phyloP scores from a whole-genome alignment of 805 yeast species.

The Metschnikowia bowlesiae region DNA sequence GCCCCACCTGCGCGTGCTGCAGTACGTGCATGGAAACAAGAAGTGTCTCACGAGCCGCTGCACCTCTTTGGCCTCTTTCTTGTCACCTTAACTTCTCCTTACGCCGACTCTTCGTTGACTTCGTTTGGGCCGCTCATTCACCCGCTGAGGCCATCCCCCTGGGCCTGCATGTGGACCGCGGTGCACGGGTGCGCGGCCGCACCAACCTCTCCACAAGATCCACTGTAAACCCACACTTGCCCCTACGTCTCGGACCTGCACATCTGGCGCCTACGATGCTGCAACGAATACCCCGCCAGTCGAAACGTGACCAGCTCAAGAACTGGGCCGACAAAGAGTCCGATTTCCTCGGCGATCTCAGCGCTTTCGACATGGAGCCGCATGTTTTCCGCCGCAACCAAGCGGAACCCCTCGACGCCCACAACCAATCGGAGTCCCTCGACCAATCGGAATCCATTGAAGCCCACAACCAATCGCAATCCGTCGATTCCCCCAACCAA shows the following conservation, averaged over 20 bases:
- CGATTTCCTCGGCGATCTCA: conserved; percentile 7
- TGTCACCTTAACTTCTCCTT: no score
- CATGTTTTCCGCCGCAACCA: background rate
- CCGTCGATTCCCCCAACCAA: background rate
- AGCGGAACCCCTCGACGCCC: background rate
- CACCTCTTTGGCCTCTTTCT: no score
- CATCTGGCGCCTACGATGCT: background rate
- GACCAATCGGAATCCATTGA: background rate
- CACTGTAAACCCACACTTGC: background rate
- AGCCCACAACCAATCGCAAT: conserved; percentile 2
- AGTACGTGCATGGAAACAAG: no score
- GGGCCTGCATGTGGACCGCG: background rate
- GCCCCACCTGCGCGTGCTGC: background rate
- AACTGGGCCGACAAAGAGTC: conserved; percentile 13
- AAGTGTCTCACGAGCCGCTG: no score
- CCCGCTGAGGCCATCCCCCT: no score
- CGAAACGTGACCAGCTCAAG: conserved; percentile 2
- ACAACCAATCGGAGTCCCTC: background rate
- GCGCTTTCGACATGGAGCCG: background rate
- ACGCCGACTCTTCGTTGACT: no score
- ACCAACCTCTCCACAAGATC: background rate
- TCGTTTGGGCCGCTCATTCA: no score
- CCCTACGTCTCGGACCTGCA: background rate
- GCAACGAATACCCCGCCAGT: background rate
- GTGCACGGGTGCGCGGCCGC: conserved; percentile 2